Evolutionary conservation across 768 basidiomycete species (phyloP).

Genomic region (Pisolithus orientalis): DNA sequence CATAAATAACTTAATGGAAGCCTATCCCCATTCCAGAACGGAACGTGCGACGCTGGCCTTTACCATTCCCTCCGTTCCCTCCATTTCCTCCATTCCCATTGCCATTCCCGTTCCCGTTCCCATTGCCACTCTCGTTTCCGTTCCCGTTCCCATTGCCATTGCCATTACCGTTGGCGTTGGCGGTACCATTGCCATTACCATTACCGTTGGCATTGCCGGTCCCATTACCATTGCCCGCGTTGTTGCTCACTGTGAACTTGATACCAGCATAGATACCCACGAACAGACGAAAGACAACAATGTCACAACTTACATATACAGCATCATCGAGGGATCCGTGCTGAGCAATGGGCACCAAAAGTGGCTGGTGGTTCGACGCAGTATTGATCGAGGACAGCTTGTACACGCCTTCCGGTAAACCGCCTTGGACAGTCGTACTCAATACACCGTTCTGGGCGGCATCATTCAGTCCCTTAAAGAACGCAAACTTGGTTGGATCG

Average conservation of each 20-base stretch:
- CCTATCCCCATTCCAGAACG: conserved; percentile 9
- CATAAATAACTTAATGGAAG: neutral
- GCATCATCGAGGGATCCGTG: conserved; percentile 57
- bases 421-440: conserved; percentile 43
- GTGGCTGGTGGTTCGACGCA: conserved; percentile 54
- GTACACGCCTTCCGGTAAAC: conserved; percentile 56
- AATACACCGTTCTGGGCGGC: conserved; percentile 44
- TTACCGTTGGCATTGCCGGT: neutral
- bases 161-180: conserved; percentile 5
- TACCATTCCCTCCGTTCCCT: neutral
- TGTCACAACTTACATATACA: conserved; percentile 42
- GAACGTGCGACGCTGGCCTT: conserved; percentile 15
- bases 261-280: conserved; percentile 4
- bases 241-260: conserved; percentile 29
- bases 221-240: conserved; percentile 2
- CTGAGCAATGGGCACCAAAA: conserved; percentile 51
- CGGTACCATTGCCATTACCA: neutral
- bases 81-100: neutral
- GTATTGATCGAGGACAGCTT: conserved; percentile 52
- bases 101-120: neutral
- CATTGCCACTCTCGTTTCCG: conserved; percentile 8
- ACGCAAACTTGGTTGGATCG: conserved; percentile 46
- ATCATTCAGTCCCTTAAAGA: conserved; percentile 47
- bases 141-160: neutral
- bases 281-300: neutral